These are phyloP conservation scores for Calonectria multiphialidica DNA, from an alignment of 2,329 filamentous ascomycete species.

Conservation along the genomic window DNA sequence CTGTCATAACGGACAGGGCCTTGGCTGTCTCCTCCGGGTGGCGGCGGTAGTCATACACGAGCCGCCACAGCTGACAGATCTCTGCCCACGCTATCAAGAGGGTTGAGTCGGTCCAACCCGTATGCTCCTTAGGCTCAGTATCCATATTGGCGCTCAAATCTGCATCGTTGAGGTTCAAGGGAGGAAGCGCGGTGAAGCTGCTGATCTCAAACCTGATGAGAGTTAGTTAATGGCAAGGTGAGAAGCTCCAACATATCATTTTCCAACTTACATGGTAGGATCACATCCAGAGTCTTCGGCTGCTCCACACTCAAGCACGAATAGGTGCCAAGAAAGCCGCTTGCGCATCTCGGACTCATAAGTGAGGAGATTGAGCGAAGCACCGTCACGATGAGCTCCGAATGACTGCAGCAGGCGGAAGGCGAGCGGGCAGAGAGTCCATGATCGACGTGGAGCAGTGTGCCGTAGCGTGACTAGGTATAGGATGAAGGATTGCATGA, in stretches of 20 bases:
- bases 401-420: not conserved
- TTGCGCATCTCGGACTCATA: not conserved
- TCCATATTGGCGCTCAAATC: not conserved
- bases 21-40: not conserved
- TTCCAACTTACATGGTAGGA: not conserved
- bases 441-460: not conserved
- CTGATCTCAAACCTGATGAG: constrained; percentile 4
- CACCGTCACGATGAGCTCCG: not conserved
- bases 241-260: too few species aligned
- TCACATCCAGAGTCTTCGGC: not conserved
- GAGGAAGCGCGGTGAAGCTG: not conserved
- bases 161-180: not conserved
- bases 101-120: not conserved
- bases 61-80: not conserved
- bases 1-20: not conserved
- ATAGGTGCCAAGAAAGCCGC: not conserved
- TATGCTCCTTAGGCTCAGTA: not conserved
- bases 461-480: not conserved
- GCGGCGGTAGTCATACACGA: not conserved
- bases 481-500: not conserved
- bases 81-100: not conserved
- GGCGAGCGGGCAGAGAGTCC: not conserved
- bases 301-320: not conserved
- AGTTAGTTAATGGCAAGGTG: too few species aligned
- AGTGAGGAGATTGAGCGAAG: not conserved